Percentiles rank a stretch among this genome's conserved stretches.
Conservation (phyloP, 192 early-diverging fungal genomes). For the Coemansia sp. region DNA sequence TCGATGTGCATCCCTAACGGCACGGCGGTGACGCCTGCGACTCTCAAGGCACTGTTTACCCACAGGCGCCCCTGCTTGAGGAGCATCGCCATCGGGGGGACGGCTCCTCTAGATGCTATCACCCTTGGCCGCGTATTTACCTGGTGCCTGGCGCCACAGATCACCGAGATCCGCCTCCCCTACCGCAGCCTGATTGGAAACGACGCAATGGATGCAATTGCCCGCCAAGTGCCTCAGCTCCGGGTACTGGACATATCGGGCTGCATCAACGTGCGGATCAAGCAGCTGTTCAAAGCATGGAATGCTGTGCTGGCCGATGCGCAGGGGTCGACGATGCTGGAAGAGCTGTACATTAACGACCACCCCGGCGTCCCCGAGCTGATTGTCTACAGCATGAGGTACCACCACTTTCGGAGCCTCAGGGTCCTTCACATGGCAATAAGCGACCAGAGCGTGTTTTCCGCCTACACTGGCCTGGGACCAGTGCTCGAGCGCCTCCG, state of each 20-base stretch:
- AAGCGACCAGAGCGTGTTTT: conserved; percentile 14
- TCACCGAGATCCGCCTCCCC: conserved; percentile 17
- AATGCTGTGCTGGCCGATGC: conserved; percentile 12
- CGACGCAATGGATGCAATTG: conserved; percentile 11
- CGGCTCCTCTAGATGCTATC: not conserved
- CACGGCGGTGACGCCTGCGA: not conserved
- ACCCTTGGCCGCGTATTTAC: conserved; percentile 8
- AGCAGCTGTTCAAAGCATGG: conserved; percentile 29
- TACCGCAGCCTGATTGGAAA: conserved; percentile 9
- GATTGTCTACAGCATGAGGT: conserved; percentile 23
- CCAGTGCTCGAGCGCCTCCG: conserved; percentile 19
- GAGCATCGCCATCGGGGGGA: conserved; percentile 1
- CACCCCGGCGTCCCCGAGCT: conserved; percentile 37
- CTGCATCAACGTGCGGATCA: conserved; percentile 18
- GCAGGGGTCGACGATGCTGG: conserved; percentile 11
- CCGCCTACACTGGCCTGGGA: conserved; percentile 4
- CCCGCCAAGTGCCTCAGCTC: conserved; percentile 7
- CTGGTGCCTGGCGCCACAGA: conserved; percentile 7
- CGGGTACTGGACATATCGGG: conserved; percentile 40
- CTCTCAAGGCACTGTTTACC: conserved; percentile 12
- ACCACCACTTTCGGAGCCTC: conserved; percentile 25
- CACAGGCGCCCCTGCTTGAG: conserved; percentile 13
- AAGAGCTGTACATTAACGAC: conserved; percentile 30
- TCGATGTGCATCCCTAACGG: conserved; percentile 8
- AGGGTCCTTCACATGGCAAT: conserved; percentile 27